These are phyloP conservation scores for Claviceps capensis DNA, from an alignment of 2,329 filamentous ascomycete genomes.

Conservation along the genomic window DNA sequence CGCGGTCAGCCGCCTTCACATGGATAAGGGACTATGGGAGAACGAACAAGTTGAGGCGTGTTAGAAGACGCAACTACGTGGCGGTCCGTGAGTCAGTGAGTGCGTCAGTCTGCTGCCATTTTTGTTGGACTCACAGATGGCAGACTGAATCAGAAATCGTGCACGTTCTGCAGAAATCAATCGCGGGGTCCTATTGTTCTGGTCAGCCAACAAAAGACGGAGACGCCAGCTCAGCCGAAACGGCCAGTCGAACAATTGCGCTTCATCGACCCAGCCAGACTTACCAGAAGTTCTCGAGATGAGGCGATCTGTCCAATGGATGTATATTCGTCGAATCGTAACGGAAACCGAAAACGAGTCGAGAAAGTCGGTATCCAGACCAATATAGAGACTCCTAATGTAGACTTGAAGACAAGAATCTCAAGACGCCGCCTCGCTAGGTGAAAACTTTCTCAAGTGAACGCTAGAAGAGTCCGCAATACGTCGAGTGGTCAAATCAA, in stretches of 20 bases:
- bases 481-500: slow-evolving; percentile 7
- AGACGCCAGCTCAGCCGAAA: not conserved
- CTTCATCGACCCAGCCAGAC: slow-evolving; percentile 4
- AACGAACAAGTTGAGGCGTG: slow-evolving; percentile 1
- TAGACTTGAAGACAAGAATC: slow-evolving; percentile 23
- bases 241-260: not conserved
- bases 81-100: not conserved
- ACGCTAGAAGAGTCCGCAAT: slow-evolving; percentile 14
- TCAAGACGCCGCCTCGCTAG: slow-evolving; percentile 28
- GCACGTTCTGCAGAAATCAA: slow-evolving; percentile 13
- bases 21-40: not conserved
- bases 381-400: slow-evolving; percentile 23
- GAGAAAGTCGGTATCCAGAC: slow-evolving; percentile 23
- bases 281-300: slow-evolving; percentile 2
- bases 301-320: slow-evolving; percentile 13
- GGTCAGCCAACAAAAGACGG: not conserved
- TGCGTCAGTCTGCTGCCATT: not conserved
- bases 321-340: slow-evolving; percentile 15
- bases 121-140: not conserved
- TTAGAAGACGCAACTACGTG: slow-evolving; percentile 1
- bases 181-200: slow-evolving; percentile 12
- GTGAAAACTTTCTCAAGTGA: slow-evolving; percentile 18
- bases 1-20: not conserved
- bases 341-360: slow-evolving; percentile 19
- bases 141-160: slow-evolving; percentile 6